phyloP scores from a whole-genome alignment of 768 basidiomycete genomes.

The Russula abietina region DNA sequence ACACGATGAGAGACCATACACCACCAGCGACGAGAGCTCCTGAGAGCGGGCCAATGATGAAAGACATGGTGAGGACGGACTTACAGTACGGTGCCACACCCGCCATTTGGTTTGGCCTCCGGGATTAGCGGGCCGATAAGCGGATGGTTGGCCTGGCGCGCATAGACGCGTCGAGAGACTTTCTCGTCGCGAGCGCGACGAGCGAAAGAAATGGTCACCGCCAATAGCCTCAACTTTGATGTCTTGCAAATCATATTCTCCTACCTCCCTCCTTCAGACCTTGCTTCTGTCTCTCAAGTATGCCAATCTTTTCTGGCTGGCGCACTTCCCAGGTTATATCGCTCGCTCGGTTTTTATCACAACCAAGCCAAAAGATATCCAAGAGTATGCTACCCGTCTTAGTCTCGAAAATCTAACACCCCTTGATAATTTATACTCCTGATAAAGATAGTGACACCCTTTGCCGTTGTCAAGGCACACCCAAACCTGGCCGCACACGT shows the following conservation, averaged over 20 bases:
- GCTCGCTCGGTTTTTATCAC: slow-evolving; percentile 47
- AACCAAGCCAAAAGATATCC: slow-evolving; percentile 56
- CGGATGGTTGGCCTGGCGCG: too few relatives aligned
- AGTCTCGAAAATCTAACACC: neutral
- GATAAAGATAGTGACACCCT: slow-evolving; percentile 51
- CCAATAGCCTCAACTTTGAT: slow-evolving; percentile 64
- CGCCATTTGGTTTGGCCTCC: too few relatives aligned
- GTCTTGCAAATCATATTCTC: slow-evolving; percentile 65
- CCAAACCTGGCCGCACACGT: slow-evolving; percentile 53
- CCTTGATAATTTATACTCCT: neutral
- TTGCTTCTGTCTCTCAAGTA: slow-evolving; percentile 57
- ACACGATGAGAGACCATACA: slow-evolving; percentile 35
- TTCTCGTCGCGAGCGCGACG: too few relatives aligned
- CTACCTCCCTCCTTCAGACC: slow-evolving; percentile 45
- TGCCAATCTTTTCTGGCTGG: slow-evolving; percentile 60
- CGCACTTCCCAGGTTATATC: slow-evolving; percentile 58
- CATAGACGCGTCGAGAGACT: too few relatives aligned
- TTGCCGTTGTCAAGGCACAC: slow-evolving; percentile 49
- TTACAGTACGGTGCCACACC: neutral
- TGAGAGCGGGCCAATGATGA: slow-evolving; percentile 59
- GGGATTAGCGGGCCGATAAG: neutral
- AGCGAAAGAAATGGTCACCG: slow-evolving; percentile 46
- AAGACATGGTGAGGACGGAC: slow-evolving; percentile 40
- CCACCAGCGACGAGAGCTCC: slow-evolving; percentile 65
- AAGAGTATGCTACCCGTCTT: slow-evolving; percentile 33